Conservation (phyloP, 305 asterid species). For the Fraxinus nigra region DNA sequence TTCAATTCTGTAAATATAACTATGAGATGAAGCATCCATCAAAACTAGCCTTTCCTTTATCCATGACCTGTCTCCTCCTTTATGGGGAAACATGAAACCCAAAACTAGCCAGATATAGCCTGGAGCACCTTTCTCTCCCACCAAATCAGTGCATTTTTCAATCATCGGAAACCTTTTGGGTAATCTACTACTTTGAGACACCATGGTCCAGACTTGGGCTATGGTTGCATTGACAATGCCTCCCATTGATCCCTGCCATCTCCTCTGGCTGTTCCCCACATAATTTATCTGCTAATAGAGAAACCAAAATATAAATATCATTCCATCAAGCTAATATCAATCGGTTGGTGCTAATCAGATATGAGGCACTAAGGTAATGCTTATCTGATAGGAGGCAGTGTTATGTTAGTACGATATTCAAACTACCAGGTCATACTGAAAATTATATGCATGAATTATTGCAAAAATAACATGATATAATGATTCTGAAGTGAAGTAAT, state of each 20-base stretch:
- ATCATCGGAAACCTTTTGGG: constrained; percentile 75
- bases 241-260: constrained; percentile 56
- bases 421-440: background rate
- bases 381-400: background rate
- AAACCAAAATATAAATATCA: background rate
- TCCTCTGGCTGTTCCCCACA: constrained; percentile 18
- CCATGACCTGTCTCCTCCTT: constrained; percentile 75
- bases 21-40: constrained; percentile 38
- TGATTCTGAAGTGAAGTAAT: background rate
- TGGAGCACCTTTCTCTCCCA: constrained; percentile 49
- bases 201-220: constrained; percentile 48
- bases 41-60: constrained; percentile 56
- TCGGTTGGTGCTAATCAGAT: background rate
- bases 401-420: background rate
- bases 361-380: background rate
- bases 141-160: constrained; percentile 49
- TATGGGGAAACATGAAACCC: constrained; percentile 69
- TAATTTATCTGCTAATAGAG: background rate
- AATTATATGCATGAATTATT: background rate
- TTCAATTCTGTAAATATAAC: constrained; percentile 45
- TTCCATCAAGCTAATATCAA: background rate
- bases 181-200: constrained; percentile 39
- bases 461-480: background rate
- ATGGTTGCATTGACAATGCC: constrained; percentile 58
- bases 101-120: constrained; percentile 61